Evolutionary conservation across 2,329 filamentous ascomycete genomes (phyloP).

Genomic region (Coniochaeta hoffmannii): DNA sequence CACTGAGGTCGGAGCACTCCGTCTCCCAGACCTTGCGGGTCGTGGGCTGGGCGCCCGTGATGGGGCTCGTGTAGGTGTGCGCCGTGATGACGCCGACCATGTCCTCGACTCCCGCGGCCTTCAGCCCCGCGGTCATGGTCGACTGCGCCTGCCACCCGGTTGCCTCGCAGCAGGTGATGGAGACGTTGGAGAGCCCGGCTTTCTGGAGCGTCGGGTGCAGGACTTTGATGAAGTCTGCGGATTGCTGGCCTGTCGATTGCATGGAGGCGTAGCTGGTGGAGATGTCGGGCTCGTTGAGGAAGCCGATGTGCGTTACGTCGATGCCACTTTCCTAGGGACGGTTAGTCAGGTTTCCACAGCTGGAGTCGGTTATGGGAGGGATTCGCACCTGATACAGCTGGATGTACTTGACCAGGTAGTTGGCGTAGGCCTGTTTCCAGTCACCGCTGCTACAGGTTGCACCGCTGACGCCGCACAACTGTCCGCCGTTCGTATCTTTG

Average conservation of each 20-base stretch:
- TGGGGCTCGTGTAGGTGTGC: conserved; percentile 33
- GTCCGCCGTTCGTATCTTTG: conserved; percentile 17
- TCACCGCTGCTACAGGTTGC: conserved; percentile 21
- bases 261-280: conserved; percentile 20
- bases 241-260: conserved; percentile 27
- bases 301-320: conserved; percentile 25
- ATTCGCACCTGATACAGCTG: conserved; percentile 19
- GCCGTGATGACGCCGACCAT: conserved; percentile 27
- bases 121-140: conserved; percentile 27
- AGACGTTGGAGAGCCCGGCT: conserved; percentile 22
- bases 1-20: conserved; percentile 39
- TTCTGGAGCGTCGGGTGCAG: conserved; percentile 33
- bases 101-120: conserved; percentile 21
- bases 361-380: background rate
- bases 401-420: conserved; percentile 29
- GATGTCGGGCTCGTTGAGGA: conserved; percentile 26
- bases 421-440: conserved; percentile 28
- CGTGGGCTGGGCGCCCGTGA: conserved; percentile 31
- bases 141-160: conserved; percentile 26
- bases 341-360: background rate
- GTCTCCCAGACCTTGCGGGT: conserved; percentile 41
- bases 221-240: conserved; percentile 29
- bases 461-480: conserved; percentile 23
- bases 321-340: conserved; percentile 4
- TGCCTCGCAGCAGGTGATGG: conserved; percentile 16